A percentile compares a stretch with the other conserved stretches of the same genome.
Conservation (phyloP, 176 grass and related monocot species). For the Dendrocalamus sinicus region DNA sequence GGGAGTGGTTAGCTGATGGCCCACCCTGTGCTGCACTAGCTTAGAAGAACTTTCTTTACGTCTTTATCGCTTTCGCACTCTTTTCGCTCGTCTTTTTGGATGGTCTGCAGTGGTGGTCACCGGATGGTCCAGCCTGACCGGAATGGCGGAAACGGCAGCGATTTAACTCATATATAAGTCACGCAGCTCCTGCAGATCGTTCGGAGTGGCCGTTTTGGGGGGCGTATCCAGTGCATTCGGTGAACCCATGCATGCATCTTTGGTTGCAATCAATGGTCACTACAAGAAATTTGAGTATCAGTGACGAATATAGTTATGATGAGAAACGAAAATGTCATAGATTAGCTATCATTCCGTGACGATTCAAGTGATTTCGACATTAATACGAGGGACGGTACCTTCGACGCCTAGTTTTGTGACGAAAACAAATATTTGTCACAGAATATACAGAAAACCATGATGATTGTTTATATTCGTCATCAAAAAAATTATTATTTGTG, state of each 20-base stretch:
- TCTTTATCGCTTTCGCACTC: background rate
- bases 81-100: background rate
- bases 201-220: background rate
- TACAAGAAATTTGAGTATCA: no score
- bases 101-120: background rate
- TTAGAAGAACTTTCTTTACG: background rate
- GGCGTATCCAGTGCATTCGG: background rate
- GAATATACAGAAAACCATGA: no score
- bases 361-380: no score
- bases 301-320: no score
- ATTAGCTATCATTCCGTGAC: no score
- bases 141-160: conserved; percentile 1
- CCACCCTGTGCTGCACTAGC: background rate
- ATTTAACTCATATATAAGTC: conserved; percentile 3
- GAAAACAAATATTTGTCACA: no score
- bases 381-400: no score
- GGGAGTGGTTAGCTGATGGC: background rate
- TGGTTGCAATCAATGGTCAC: no score
- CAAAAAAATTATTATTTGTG: no score
- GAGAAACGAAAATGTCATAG: no score
- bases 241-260: background rate
- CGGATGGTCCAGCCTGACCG: conserved; percentile 19
- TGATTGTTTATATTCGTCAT: no score
- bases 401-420: no score
- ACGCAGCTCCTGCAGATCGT: background rate